These are phyloP conservation scores for peach (Prunus persica) DNA, from an alignment of 306 rosid genomes.

Conservation along the genomic window Prunus_persica_NCBIv2 NC_034011.1:18483501-18484000, in stretches of 20 bases:
- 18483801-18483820: too few species aligned
- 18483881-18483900: conserved; percentile 6
- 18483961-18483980: too few species aligned
- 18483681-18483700: conserved; percentile 51
- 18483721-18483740: conserved; percentile 73
- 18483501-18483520: conserved; percentile 95
- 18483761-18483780: not conserved
- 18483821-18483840: not conserved
- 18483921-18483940: too few species aligned
- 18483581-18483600: conserved; percentile 83
- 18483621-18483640: conserved; percentile 76
- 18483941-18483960: too few species aligned
- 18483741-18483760: conserved; percentile 55
- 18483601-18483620: conserved; percentile 59
- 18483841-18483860: not conserved
- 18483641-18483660: conserved; percentile 65
- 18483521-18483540: conserved; percentile 99
- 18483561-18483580: conserved; percentile 64
- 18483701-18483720: conserved; percentile 75
- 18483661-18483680: conserved; percentile 61
- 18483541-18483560: conserved; percentile 65
- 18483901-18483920: not conserved
- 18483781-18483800: not conserved
- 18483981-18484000: too few species aligned
- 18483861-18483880: not conserved